Evolutionary conservation across 2,329 filamentous ascomycete genomes (phyloP).

Genomic region (Calonectria leucothoes): DNA sequence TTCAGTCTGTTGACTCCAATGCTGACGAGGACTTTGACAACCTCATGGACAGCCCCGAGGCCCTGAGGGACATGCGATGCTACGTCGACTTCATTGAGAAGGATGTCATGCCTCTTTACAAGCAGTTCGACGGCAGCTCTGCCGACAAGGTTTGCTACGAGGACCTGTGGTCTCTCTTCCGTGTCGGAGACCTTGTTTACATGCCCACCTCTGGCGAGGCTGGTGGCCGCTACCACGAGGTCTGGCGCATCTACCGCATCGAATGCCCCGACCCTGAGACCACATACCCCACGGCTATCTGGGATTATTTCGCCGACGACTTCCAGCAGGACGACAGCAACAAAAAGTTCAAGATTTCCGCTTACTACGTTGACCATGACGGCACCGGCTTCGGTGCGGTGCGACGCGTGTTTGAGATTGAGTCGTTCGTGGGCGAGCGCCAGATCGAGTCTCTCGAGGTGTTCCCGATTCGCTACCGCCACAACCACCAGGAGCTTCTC

Average conservation of each 20-base stretch:
- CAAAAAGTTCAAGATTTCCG: conserved; percentile 48
- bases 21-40: conserved; percentile 49
- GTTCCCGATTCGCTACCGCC: conserved; percentile 53
- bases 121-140: conserved; percentile 38
- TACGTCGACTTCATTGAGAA: conserved; percentile 58
- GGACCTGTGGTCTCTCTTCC: conserved; percentile 57
- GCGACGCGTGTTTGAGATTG: conserved; percentile 50
- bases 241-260: conserved; percentile 52
- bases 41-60: conserved; percentile 53
- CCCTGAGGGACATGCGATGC: conserved; percentile 54
- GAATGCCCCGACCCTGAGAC: conserved; percentile 46
- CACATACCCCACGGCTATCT: conserved; percentile 43
- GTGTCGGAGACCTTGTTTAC: conserved; percentile 53
- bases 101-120: conserved; percentile 52
- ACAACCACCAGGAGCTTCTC: conserved; percentile 49
- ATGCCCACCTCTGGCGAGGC: conserved; percentile 50
- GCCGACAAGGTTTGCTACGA: conserved; percentile 51
- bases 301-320: conserved; percentile 51
- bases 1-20: conserved; percentile 51
- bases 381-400: conserved; percentile 53
- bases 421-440: conserved; percentile 51
- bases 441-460: conserved; percentile 51
- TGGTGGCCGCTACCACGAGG: conserved; percentile 51
- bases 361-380: conserved; percentile 57
- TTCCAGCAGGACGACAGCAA: conserved; percentile 40